Base-by-base conservation (phyloP, 2,329 filamentous ascomycete genomes). In the Phyllosticta citribraziliensis region DNA sequence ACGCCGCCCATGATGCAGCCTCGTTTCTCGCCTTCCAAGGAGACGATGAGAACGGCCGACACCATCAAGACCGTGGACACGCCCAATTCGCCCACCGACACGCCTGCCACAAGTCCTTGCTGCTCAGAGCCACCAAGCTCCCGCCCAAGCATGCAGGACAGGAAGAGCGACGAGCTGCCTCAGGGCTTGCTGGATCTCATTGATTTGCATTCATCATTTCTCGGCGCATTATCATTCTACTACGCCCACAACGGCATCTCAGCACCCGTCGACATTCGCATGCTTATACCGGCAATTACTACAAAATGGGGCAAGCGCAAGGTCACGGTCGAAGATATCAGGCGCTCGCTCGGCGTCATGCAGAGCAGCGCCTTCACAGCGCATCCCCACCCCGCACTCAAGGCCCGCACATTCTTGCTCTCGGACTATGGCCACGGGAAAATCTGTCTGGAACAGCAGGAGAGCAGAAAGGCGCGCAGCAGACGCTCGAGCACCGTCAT, bases 241-340 rank as follows among this genome's bases (percentile, higher is more conserved):
- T 79, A 76, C 64, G 76, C 79, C 20, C 79, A 81, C 66, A 78
- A 80, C 62, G 77, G 76, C 55, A 75, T 74, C 12, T 71, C 76
- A 5, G 70, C 75, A 17, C 73, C 78, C n/a, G 72, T 76, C 58
- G 72, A 79, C 62, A 66, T 79, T 22, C 65, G 70, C 24, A 66
- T 69, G 22, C 65, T 81, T 30, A 70, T 74, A 22, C 69, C 73
- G 24, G 72, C 73, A 8, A 69, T 78, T 53, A 75, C 78, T 6
- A 70, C 74, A 33, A 72, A 74, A 54, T 80, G 78, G 74, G 74
- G 74, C 60, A 76, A 76, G 62, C 75, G 79, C 9, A 73, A 72
- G 60, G 78, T 80, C 50, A 76, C 72, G 1, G 64, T 77, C 19
- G 70, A 75, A 52, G 79, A 81, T 60, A 66, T 81, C n/a, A 72